Evolutionary conservation across 1,284 basidiomycete species (phyloP).

Genomic region (Ustilago nuda): DNA sequence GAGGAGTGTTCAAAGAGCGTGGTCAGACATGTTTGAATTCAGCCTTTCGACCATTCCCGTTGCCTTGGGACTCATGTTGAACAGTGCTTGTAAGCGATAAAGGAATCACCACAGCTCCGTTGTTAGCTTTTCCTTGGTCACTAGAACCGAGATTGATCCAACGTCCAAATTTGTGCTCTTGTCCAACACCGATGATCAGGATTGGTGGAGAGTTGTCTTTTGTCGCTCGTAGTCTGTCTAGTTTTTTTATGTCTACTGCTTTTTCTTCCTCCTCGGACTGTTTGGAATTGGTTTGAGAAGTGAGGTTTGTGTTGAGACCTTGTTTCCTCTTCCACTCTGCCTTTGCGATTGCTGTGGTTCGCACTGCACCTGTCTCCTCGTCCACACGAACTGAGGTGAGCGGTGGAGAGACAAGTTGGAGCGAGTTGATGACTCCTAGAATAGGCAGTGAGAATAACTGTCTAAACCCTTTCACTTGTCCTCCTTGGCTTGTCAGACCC

Average conservation of each 20-base stretch:
- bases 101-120: conserved; percentile 78
- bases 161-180: conserved; percentile 88
- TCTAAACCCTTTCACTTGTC: conserved; percentile 78
- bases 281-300: not conserved
- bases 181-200: conserved; percentile 82
- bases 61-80: not conserved
- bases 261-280: not conserved
- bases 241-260: not conserved
- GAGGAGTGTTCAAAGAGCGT: not conserved
- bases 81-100: conserved; percentile 3
- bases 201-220: conserved; percentile 70
- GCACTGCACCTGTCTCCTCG: not conserved
- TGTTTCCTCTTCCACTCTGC: conserved; percentile 33
- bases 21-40: conserved; percentile 13
- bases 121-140: conserved; percentile 77
- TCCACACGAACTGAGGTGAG: conserved; percentile 10
- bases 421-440: conserved; percentile 86
- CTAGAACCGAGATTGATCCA: conserved; percentile 76
- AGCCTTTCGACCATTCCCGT: not conserved
- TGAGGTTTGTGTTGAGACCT: conserved; percentile 18
- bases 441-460: conserved; percentile 76
- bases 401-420: conserved; percentile 81
- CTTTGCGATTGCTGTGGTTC: conserved; percentile 8
- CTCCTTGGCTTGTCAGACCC: conserved; percentile 77
- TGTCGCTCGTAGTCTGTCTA: conserved; percentile 22